Conservation (phyloP, 208 protist species). For the Trypanosoma platydactyli region DNA sequence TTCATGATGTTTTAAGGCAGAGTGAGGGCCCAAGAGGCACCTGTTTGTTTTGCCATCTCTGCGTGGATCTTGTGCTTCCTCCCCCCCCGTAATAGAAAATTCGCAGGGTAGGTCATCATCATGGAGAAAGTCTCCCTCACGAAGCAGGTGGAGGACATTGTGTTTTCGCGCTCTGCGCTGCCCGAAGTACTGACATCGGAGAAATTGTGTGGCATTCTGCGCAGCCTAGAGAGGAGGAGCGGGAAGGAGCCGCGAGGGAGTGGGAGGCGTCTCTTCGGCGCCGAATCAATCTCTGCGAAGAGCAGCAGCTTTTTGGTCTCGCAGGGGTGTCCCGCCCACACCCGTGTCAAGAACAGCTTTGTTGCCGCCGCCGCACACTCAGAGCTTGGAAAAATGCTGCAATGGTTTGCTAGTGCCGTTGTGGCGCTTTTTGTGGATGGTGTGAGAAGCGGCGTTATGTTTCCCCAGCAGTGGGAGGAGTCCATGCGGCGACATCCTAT, state of each 20-base stretch:
- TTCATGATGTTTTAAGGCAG: too few species aligned
- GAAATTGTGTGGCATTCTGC: slow-evolving; percentile 29
- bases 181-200: slow-evolving; percentile 34
- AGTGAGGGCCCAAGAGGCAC: too few species aligned
- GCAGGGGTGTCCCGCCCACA: slow-evolving; percentile 33
- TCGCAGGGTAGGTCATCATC: neutral
- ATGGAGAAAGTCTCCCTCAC: slow-evolving; percentile 17
- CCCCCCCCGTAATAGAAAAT: neutral
- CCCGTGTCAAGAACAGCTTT: slow-evolving; percentile 54
- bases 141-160: slow-evolving; percentile 26
- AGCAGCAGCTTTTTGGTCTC: slow-evolving; percentile 20
- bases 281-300: neutral
- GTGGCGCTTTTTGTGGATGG: slow-evolving; percentile 55
- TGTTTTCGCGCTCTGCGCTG: slow-evolving; percentile 32
- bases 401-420: slow-evolving; percentile 51
- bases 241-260: neutral
- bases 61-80: neutral
- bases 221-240: neutral
- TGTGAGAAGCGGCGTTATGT: slow-evolving; percentile 41
- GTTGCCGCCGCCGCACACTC: slow-evolving; percentile 63
- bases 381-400: slow-evolving; percentile 53
- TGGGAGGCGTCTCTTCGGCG: slow-evolving; percentile 20
- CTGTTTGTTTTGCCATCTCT: neutral
- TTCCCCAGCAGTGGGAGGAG: slow-evolving; percentile 61
- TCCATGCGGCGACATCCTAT: slow-evolving; percentile 23